Conservation (phyloP, 2,329 filamentous ascomycete species). For the Penicillium griseofulvum region DNA sequence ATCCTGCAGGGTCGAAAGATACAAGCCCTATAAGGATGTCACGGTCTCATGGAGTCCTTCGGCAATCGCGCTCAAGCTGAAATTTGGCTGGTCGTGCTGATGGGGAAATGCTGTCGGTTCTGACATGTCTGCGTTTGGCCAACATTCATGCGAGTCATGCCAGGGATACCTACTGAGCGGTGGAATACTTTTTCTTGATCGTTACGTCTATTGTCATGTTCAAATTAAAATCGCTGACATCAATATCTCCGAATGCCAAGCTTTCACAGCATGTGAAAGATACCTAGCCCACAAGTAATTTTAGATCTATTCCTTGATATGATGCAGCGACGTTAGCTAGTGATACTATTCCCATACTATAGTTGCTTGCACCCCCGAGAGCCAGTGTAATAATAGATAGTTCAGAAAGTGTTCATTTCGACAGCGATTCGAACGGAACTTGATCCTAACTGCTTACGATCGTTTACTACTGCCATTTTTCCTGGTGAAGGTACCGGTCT, state of each 20-base stretch:
- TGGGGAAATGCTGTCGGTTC: not conserved
- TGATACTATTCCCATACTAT: too few relatives aligned
- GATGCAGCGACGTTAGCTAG: too few relatives aligned
- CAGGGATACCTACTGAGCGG: not conserved
- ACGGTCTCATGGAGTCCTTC: not conserved
- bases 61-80: slow-evolving; percentile 1
- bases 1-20: not conserved
- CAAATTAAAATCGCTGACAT: not conserved
- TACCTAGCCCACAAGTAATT: too few relatives aligned
- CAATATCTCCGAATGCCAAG: not conserved
- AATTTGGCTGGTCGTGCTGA: not conserved
- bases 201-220: slow-evolving; percentile 3
- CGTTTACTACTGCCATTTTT: too few relatives aligned
- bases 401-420: too few relatives aligned
- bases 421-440: too few relatives aligned
- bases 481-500: too few relatives aligned
- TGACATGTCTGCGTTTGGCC: not conserved
- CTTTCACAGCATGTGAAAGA: too few relatives aligned
- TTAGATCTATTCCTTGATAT: too few relatives aligned
- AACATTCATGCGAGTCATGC: not conserved
- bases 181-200: not conserved
- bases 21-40: not conserved
- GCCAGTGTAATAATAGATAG: too few relatives aligned
- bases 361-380: too few relatives aligned
- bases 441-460: too few relatives aligned